Evolutionary conservation across 352 stramenopile genomes (phyloP).

Genomic region (Phytophthora pluvialis): DNA sequence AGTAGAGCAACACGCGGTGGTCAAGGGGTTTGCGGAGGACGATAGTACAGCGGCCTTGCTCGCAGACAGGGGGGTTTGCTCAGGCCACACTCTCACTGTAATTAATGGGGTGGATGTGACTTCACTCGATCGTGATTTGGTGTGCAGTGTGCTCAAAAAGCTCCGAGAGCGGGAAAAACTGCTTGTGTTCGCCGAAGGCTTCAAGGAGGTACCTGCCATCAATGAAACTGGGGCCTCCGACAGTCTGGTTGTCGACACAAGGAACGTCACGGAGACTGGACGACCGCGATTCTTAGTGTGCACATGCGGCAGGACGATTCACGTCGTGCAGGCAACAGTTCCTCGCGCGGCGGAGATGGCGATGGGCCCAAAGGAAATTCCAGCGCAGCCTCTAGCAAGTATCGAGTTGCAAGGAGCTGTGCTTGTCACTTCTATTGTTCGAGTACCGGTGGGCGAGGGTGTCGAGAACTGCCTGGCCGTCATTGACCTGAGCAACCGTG

Average conservation of each 20-base stretch:
- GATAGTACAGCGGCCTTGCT: conserved; percentile 48
- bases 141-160: conserved; percentile 60
- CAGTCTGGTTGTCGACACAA: conserved; percentile 9
- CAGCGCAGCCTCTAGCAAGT: conserved; percentile 54
- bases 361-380: conserved; percentile 51
- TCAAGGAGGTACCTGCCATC: conserved; percentile 14
- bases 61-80: conserved; percentile 36
- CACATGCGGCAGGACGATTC: conserved; percentile 60
- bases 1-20: conserved; percentile 56
- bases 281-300: conserved; percentile 62
- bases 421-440: conserved; percentile 56
- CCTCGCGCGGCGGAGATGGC: conserved; percentile 70
- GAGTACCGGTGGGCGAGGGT: conserved; percentile 56
- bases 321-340: conserved; percentile 56
- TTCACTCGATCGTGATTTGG: conserved; percentile 38
- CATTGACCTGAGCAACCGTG: conserved; percentile 67
- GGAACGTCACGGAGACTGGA: conserved; percentile 42
- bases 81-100: conserved; percentile 48
- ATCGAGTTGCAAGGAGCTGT: conserved; percentile 54
- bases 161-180: conserved; percentile 59
- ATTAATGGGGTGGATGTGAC: conserved; percentile 70
- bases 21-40: conserved; percentile 63
- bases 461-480: conserved; percentile 72
- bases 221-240: conserved; percentile 23
- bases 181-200: conserved; percentile 57